phyloP scores from a whole-genome alignment of 495 filamentous ascomycete genomes.

The Aspergillus diversus region DNA sequence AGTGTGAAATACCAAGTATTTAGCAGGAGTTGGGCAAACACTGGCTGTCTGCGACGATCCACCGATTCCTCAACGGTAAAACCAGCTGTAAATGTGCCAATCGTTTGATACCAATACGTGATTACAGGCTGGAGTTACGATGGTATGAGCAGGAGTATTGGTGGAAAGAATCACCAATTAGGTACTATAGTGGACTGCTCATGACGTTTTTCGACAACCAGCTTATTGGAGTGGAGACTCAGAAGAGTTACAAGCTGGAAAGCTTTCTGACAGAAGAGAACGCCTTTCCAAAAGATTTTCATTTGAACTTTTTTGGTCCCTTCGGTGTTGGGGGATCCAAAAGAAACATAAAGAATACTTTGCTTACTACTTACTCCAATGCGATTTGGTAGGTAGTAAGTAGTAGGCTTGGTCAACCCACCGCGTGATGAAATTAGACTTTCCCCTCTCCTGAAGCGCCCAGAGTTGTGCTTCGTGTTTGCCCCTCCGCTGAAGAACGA shows the following conservation, averaged over 20 bases:
- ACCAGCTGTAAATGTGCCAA: conserved; percentile 19
- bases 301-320: too few species aligned
- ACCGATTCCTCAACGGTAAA: conserved; percentile 14
- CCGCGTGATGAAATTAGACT: conserved; percentile 21
- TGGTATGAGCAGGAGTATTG: conserved; percentile 2
- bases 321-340: too few species aligned
- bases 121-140: neutral
- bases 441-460: conserved; percentile 8
- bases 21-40: neutral
- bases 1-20: conserved; percentile 14
- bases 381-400: too few species aligned
- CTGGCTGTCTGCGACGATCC: neutral
- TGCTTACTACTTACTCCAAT: too few species aligned
- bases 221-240: too few species aligned
- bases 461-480: neutral
- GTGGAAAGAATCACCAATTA: neutral
- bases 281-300: too few species aligned
- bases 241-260: too few species aligned
- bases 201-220: neutral
- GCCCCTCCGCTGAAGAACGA: neutral
- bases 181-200: neutral
- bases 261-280: too few species aligned
- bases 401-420: conserved; percentile 13
- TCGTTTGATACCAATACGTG: conserved; percentile 17
- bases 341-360: too few species aligned